Percentiles rank a stretch among this genome's conserved stretches.
Evolutionary conservation across 805 yeast genomes (phyloP).

Genomic region (Yamadazyma nakazawae): DNA sequence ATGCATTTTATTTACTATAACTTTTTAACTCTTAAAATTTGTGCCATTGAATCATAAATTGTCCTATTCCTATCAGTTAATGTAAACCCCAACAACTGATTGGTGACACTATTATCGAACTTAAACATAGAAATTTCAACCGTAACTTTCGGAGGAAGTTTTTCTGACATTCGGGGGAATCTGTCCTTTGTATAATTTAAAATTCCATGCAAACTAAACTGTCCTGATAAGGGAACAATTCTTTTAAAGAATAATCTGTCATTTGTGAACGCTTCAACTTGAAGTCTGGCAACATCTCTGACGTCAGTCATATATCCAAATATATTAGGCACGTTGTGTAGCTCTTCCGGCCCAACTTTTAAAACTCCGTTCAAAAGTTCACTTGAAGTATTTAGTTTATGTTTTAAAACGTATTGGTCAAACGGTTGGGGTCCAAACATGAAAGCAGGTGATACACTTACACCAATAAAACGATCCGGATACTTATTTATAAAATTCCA

Average conservation of each 20-base stretch:
- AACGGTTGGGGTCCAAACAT: constrained; percentile 16
- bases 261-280: constrained; percentile 15
- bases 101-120: constrained; percentile 32
- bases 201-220: constrained; percentile 21
- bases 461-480: constrained; percentile 12
- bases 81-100: constrained; percentile 31
- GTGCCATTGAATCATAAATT: constrained; percentile 41
- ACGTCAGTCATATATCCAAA: constrained; percentile 19
- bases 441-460: constrained; percentile 9
- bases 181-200: constrained; percentile 19
- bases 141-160: constrained; percentile 5
- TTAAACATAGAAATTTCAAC: constrained; percentile 5
- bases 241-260: constrained; percentile 21
- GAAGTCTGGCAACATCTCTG: constrained; percentile 24
- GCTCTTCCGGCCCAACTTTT: constrained; percentile 5
- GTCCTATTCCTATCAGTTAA: constrained; percentile 34
- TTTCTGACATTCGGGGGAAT: constrained; percentile 3
- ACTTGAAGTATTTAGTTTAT: constrained; percentile 4
- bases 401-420: constrained; percentile 18
- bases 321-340: constrained; percentile 3
- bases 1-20: neutral
- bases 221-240: constrained; percentile 17
- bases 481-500: constrained; percentile 18
- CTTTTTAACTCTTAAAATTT: constrained; percentile 15
- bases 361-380: constrained; percentile 2